Evolutionary conservation across 352 stramenopile species (phyloP), one percentile per base, ranked within the genome.

Genomic region (Pythium guiyangense): DNA sequence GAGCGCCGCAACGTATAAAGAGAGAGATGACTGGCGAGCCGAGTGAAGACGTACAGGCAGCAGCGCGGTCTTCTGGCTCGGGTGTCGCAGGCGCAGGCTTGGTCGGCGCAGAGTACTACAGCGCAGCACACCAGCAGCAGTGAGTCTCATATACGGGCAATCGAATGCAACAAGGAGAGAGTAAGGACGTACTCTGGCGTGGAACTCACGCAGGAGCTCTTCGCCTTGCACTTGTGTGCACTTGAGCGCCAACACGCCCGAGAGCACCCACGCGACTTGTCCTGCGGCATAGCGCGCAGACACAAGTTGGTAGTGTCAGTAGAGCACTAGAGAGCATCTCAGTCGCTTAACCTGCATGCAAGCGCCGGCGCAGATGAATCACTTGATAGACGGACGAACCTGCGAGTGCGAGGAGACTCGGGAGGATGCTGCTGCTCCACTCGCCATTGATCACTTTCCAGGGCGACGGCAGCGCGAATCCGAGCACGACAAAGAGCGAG

Each of bases 361-460:
- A 12, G 20, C 42, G n/a, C 18, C 3, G 17, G 18, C 42, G 39
- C 17, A 47, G n/a, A 6, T 12, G 14, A 8, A 43, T 20, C 22
- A 22, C 22, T 22, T 48, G 4, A 22, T 25, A 37, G 31, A 14
- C 20, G 11, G 10, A 51, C 57, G 14, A 42, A 87, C 79, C 76
- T 45, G 62, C 56, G 31, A 88, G 70, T n/a, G 70, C 78, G 51
- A 81, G 9, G 22, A 91, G 59, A 77, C 76, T 86, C 42, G 65
- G 69, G 44, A 80, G 8, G 47, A 86, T 74, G 43, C 57, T 51
- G 26, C 62, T 56, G 51, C 77, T 92, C 79, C 79, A 92, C 35
- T 90, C 77, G 75, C 79, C 79, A 50, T 86, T 88, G 31, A 92
- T 55, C 48, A 92, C 72, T 49, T 74, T 75, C 78, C 82, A 89